Conservation (phyloP, 202 grass and related monocot species). For the Brachypodium distachyon region DNA sequence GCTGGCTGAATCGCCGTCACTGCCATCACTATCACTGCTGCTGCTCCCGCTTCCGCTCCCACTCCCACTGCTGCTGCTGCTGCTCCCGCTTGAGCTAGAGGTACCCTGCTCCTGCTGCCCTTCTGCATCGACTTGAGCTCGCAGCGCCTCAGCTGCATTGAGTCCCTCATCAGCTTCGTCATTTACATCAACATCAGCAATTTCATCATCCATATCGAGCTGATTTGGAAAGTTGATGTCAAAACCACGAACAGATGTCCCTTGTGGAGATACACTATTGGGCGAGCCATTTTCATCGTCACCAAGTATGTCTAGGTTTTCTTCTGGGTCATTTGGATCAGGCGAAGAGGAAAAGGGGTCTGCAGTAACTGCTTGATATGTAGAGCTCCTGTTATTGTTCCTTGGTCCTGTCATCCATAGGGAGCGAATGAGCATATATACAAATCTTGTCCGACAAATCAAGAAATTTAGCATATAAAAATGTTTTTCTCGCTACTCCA, state of each 20-base stretch:
- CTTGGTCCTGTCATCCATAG: constrained; percentile 33
- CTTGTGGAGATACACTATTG: constrained; percentile 30
- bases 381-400: constrained; percentile 38
- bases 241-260: constrained; percentile 21
- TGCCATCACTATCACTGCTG: constrained; percentile 67
- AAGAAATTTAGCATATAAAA: constrained; percentile 8
- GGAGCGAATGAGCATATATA: constrained; percentile 17
- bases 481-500: neutral
- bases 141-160: constrained; percentile 74
- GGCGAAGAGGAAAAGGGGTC: constrained; percentile 46
- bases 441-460: constrained; percentile 7
- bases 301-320: constrained; percentile 82
- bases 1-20: constrained; percentile 73
- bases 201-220: constrained; percentile 54
- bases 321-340: constrained; percentile 52
- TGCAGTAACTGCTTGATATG: constrained; percentile 30
- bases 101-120: constrained; percentile 48
- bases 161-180: constrained; percentile 68
- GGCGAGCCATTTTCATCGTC: constrained; percentile 58
- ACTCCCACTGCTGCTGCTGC: constrained; percentile 47
- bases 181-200: constrained; percentile 83
- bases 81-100: constrained; percentile 69
- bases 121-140: constrained; percentile 62
- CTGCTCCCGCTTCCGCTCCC: constrained; percentile 67
- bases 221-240: constrained; percentile 75